Conservation (phyloP, 1,284 basidiomycete species). For the Stygiomarasmius scandens region DNA sequence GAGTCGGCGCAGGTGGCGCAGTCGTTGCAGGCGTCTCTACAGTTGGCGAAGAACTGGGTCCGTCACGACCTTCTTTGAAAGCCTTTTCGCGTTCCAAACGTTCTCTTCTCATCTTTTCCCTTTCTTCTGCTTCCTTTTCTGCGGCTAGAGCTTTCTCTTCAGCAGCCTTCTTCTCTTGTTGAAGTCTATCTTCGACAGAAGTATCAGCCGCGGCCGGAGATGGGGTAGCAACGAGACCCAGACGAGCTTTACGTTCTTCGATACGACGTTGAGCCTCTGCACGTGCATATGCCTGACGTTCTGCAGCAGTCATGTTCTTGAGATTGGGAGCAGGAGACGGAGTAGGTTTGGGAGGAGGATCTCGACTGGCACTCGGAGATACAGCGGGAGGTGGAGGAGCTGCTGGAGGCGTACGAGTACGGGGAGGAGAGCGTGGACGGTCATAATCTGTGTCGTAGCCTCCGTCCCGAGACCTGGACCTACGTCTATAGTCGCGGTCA, state of each 20-base stretch:
- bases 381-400: conserved; percentile 44
- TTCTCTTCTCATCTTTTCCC: conserved; percentile 70
- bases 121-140: conserved; percentile 77
- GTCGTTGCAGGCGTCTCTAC: conserved; percentile 25
- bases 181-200: conserved; percentile 80
- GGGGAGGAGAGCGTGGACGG: conserved; percentile 45
- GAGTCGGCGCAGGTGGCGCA: conserved; percentile 19
- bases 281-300: conserved; percentile 80
- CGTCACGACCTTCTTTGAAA: conserved; percentile 46
- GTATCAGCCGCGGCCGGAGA: conserved; percentile 65
- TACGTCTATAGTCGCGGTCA: conserved; percentile 30
- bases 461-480: conserved; percentile 34
- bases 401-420: conserved; percentile 47
- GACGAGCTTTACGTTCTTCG: conserved; percentile 84
- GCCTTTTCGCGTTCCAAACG: conserved; percentile 72
- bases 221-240: conserved; percentile 72
- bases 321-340: conserved; percentile 50
- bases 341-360: conserved; percentile 47
- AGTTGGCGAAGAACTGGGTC: conserved; percentile 23
- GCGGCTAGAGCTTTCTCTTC: conserved; percentile 78
- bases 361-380: conserved; percentile 35
- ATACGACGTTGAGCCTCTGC: conserved; percentile 86
- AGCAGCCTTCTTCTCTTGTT: conserved; percentile 82
- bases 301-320: conserved; percentile 85
- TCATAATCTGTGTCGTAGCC: conserved; percentile 49